Percentiles rank a stretch among this genome's conserved stretches.
Conservation (phyloP, 2,329 filamentous ascomycete genomes). For the Elsinoe perseae region DNA sequence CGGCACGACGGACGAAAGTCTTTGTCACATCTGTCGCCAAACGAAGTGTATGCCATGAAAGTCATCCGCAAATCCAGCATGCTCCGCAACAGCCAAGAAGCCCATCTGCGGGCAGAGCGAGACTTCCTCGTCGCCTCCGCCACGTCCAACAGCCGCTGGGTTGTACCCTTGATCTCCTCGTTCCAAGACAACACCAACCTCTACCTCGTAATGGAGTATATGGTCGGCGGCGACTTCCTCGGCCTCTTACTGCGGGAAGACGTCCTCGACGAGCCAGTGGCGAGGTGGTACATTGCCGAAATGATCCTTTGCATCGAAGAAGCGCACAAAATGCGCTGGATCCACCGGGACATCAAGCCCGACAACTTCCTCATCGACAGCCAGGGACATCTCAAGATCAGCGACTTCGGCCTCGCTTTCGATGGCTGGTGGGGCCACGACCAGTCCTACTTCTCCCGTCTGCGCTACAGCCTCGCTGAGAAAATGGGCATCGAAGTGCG, state of each 20-base stretch:
- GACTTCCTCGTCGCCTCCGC: constrained; percentile 87
- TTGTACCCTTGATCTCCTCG: constrained; percentile 77
- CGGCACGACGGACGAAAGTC: constrained; percentile 18
- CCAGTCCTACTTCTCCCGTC: constrained; percentile 74
- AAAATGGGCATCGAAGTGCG: constrained; percentile 65
- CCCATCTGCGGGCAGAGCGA: constrained; percentile 80
- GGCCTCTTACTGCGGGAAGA: constrained; percentile 79
- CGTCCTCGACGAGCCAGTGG: constrained; percentile 66
- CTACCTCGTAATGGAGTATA: constrained; percentile 96
- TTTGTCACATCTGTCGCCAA: constrained; percentile 23
- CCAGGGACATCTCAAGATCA: constrained; percentile 86
- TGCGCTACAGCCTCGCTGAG: constrained; percentile 70
- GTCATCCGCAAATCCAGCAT: constrained; percentile 91
- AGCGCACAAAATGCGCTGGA: constrained; percentile 77
- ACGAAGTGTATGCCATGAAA: constrained; percentile 87
- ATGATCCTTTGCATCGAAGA: constrained; percentile 96
- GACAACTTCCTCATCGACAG: constrained; percentile 92
- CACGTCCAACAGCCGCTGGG: constrained; percentile 66
- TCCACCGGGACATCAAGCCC: constrained; percentile 92
- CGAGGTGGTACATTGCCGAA: constrained; percentile 84
- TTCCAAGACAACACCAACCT: constrained; percentile 81
- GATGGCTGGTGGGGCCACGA: constrained; percentile 94
- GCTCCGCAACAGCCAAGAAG: constrained; percentile 85
- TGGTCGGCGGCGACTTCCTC: constrained; percentile 92
- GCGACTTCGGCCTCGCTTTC: constrained; percentile 92